These are phyloP conservation scores for Jaenimonas drosophilae DNA, from an alignment of 208 protist species.

Conservation along the genomic window DNA sequence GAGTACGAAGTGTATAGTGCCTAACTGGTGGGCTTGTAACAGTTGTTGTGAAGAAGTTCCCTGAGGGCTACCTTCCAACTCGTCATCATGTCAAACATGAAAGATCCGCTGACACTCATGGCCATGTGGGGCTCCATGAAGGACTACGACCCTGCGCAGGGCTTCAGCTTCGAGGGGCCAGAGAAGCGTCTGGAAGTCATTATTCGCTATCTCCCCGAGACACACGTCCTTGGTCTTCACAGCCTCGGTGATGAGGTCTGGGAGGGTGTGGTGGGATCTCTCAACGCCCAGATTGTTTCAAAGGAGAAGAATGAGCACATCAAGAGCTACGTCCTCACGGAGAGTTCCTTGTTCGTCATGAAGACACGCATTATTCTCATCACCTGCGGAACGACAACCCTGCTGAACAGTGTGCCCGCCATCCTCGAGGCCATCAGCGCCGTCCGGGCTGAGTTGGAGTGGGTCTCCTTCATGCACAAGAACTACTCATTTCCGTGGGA, in stretches of 20 bases:
- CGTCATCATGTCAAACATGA: conserved; percentile 22
- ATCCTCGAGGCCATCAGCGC: conserved; percentile 74
- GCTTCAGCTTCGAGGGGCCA: conserved; percentile 88
- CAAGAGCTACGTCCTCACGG: conserved; percentile 89
- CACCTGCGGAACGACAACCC: conserved; percentile 91
- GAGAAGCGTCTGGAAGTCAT: conserved; percentile 89
- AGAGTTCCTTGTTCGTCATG: conserved; percentile 92
- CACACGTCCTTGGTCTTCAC: conserved; percentile 55
- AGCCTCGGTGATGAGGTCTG: conserved; percentile 62
- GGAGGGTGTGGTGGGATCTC: conserved; percentile 50
- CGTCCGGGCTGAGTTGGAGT: conserved; percentile 76
- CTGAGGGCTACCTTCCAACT: background rate
- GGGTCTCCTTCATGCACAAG: conserved; percentile 89
- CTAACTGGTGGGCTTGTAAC: too few relatives aligned
- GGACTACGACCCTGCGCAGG: conserved; percentile 54
- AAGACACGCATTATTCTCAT: conserved; percentile 85
- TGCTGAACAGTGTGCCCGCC: conserved; percentile 81
- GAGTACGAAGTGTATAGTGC: background rate
- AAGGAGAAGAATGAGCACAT: conserved; percentile 72
- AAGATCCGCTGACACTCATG: conserved; percentile 81
- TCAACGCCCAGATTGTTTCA: conserved; percentile 85
- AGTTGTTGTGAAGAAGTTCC: background rate
- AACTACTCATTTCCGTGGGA: conserved; percentile 90
- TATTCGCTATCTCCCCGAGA: conserved; percentile 50
- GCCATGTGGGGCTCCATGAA: conserved; percentile 84